Evolutionary conservation across 2,329 filamentous ascomycete species (phyloP).

Genomic region (Pestalotiopsis sp.): DNA sequence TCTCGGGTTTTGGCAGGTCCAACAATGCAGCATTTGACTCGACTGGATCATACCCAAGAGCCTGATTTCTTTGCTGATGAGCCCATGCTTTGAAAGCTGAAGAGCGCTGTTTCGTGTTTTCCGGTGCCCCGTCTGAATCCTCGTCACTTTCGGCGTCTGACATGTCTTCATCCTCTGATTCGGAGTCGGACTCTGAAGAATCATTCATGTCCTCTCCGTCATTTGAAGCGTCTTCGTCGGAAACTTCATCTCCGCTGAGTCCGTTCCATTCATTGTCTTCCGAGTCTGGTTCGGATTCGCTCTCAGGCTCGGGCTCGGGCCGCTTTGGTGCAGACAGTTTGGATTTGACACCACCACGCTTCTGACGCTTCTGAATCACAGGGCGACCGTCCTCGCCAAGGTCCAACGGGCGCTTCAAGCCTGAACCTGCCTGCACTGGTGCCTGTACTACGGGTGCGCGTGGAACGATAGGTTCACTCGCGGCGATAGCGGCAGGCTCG

Average conservation of each 20-base stretch:
- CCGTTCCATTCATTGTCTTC: constrained; percentile 64
- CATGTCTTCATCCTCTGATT: constrained; percentile 35
- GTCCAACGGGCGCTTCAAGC: constrained; percentile 85
- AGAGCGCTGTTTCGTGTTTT: constrained; percentile 42
- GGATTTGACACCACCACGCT: constrained; percentile 63
- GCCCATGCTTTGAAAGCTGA: constrained; percentile 95
- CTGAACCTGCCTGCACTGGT: constrained; percentile 64
- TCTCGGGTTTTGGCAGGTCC: constrained; percentile 58
- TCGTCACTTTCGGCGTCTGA: constrained; percentile 36
- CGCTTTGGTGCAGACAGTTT: constrained; percentile 49
- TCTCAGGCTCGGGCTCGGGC: constrained; percentile 42
- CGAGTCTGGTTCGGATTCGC: constrained; percentile 36
- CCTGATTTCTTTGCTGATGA: constrained; percentile 80
- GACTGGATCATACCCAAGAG: constrained; percentile 66
- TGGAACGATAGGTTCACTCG: constrained; percentile 7
- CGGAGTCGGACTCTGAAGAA: constrained; percentile 33
- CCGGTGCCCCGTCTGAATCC: constrained; percentile 27
- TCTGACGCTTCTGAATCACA: constrained; percentile 81
- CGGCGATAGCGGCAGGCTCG: constrained; percentile 15
- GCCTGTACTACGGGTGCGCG: background rate
- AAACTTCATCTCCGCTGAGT: constrained; percentile 52
- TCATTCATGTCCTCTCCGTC: constrained; percentile 37
- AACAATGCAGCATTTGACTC: constrained; percentile 45
- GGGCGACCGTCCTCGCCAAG: constrained; percentile 79
- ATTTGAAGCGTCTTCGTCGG: constrained; percentile 37